Conservation (phyloP, 176 grass and related monocot species). For the Alloteropsis semialata region DNA sequence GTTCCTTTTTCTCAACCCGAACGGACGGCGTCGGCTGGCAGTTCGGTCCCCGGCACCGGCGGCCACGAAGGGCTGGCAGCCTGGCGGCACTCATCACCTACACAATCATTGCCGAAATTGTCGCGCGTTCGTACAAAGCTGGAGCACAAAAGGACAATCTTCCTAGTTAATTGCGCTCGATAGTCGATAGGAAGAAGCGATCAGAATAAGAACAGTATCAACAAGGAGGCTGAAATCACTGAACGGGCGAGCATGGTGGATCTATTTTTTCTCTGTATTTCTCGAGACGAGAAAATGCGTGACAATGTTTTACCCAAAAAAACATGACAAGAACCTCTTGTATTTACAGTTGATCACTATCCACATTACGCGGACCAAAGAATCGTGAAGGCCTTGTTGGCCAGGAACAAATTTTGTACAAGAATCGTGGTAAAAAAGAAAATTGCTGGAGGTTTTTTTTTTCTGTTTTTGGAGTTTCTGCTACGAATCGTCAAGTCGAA, state of each 20-base stretch:
- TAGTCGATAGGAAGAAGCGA: not conserved
- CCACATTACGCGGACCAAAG: not conserved
- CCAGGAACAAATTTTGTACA: constrained; percentile 47
- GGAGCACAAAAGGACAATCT: not conserved
- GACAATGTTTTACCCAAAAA: not conserved
- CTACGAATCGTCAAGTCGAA: not conserved
- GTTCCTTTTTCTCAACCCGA: not conserved
- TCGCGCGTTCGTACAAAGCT: not conserved
- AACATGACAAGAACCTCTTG: not conserved
- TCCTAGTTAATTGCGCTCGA: not conserved
- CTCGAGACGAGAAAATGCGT: not conserved
- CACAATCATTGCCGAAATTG: constrained; percentile 12
- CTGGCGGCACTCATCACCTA: not conserved
- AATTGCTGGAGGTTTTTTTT: too few species aligned
- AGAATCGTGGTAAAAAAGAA: not conserved
- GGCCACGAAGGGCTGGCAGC: not conserved
- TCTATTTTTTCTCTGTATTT: constrained; percentile 2
- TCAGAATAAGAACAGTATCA: too few species aligned
- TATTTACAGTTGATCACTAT: constrained; percentile 43
- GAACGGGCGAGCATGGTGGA: not conserved
- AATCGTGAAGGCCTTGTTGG: constrained; percentile 6
- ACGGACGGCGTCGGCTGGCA: constrained; percentile 30
- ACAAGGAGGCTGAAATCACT: not conserved
- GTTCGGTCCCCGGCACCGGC: not conserved
- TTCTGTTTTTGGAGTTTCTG: not conserved